These are phyloP conservation scores for Plasmodium vivax DNA, from an alignment of 169 alveolate species.

Conservation along the genomic window DNA sequence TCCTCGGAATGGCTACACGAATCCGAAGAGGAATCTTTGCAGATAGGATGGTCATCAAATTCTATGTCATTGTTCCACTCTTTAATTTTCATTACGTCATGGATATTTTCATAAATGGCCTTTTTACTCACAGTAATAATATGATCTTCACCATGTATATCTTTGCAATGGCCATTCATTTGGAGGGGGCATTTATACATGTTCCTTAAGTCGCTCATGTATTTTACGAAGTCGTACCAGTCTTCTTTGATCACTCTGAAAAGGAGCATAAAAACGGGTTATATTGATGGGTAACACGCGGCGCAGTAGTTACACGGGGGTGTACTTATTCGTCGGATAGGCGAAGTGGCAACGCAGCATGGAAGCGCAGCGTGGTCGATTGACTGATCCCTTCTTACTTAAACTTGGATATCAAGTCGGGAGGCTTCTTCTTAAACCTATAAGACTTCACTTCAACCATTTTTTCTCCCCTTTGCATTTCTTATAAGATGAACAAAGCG, in stretches of 20 bases:
- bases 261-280: background rate
- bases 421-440: constrained; percentile 46
- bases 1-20: constrained; percentile 13
- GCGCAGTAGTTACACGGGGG: background rate
- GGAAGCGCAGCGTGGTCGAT: background rate
- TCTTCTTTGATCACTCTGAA: constrained; percentile 18
- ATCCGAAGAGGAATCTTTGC: constrained; percentile 33
- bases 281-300: background rate
- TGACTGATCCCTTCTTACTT: constrained; percentile 15
- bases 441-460: constrained; percentile 28
- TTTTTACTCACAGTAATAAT: constrained; percentile 1
- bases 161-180: background rate
- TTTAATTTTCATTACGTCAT: constrained; percentile 53
- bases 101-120: constrained; percentile 17
- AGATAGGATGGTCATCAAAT: constrained; percentile 18
- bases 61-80: constrained; percentile 59
- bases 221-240: constrained; percentile 42
- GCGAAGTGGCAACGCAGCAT: background rate
- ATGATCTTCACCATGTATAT: constrained; percentile 10
- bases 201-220: constrained; percentile 36
- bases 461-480: background rate
- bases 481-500: background rate
- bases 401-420: constrained; percentile 28
- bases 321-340: background rate
- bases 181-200: background rate